Evolutionary conservation across 495 filamentous ascomycete genomes (phyloP), one percentile per base, ranked within the genome.

Genomic region (Penicillium argentinense): DNA sequence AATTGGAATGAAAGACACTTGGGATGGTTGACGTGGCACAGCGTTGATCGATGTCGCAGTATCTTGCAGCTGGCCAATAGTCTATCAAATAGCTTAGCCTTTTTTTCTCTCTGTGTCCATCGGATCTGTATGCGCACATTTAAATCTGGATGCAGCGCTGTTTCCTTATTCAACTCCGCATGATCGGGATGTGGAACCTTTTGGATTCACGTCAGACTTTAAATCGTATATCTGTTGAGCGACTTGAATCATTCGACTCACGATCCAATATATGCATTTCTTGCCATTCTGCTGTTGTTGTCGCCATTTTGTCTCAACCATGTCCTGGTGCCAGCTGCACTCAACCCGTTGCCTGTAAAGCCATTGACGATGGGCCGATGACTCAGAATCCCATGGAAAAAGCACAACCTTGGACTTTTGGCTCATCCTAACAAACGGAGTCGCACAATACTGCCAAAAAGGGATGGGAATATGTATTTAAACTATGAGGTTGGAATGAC

Each of bases 341-440:
- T 62, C 54, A 11, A 47, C 49, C 28, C 60, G 51, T 23, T 64
- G 60, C 13, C 36, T 43, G 3, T 45, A 18, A 8, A 64, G 52
- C 12, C 25, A 26, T 22, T 42, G 18, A 9, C 49, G 38, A 28
- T 64, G 60, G n/a, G 25, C 33, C 4, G 18, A 25, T 8, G 51
- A 59, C 0, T 49, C 33, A 1, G 49, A 22, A 42, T 64, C 60
- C 60, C 60, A 64, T 2, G 60, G 60, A 29, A 51, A 43, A 18
- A 64, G 50, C 0, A 36, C 30, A 2, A 62, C 51, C 14, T 44
- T 43, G 1, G 46, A 24, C 14, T 21, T 39, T 8, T 23, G 4
- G 14, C 21, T 36, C 60, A 59, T 78, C 55, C 52, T 78, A 24
- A 5, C n/a, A n/a, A n/a, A n/a, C n/a, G n/a, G n/a, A n/a, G n/a